Base-by-base conservation (phyloP, 441 rosid genomes). In the Codiaeum variegatum region DNA sequence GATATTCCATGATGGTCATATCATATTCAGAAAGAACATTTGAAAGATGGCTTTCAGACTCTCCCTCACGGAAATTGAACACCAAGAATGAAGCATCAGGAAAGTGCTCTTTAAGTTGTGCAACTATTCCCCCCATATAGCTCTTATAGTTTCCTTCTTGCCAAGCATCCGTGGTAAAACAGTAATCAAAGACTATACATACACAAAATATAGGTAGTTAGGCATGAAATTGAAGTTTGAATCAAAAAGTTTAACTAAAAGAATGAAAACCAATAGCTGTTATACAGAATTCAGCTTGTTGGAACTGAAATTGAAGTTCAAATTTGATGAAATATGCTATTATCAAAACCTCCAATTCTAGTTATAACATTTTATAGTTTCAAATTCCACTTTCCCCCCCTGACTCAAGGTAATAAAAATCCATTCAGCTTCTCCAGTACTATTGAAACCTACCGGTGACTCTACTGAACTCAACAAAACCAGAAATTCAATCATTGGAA, bases 1-100 rank as follows among this genome's bases (percentile, higher is more conserved):
- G 97, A 79, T 94, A 94, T 77, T 94, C 97, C 93, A 92, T 88
- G 42, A 92, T 90, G 28, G 97, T 94, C 92, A 94, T 87, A 78
- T 87, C 94, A 72, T 83, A 83, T 61, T 87, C 88, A 0, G 96
- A 85, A 66, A 94, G 80, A 60, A 90, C 76, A 54, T 64, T 76
- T 19, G 80, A 78, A 28, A 94, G 85, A 38, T 58, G 83, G 79
- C 90, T 92, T 73, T 73, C 91, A 44, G 72, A 68, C 74, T 83
- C 86, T 63, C 87, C 91, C 49, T 90, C 96, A 18, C 88, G 86
- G 78, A 92, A 92, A 70, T 92, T 91, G 76, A 94, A 92, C 79
- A 90, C 97, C 94, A 94, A 89, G 78, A 85, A 88, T 1, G 97
- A 91, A 67, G 91, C 86, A 72, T 86, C 85, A 13, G 86, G 88